These are phyloP conservation scores for Solanum tarijense DNA, from an alignment of 257 asterid species.

Conservation along the genomic window DNA sequence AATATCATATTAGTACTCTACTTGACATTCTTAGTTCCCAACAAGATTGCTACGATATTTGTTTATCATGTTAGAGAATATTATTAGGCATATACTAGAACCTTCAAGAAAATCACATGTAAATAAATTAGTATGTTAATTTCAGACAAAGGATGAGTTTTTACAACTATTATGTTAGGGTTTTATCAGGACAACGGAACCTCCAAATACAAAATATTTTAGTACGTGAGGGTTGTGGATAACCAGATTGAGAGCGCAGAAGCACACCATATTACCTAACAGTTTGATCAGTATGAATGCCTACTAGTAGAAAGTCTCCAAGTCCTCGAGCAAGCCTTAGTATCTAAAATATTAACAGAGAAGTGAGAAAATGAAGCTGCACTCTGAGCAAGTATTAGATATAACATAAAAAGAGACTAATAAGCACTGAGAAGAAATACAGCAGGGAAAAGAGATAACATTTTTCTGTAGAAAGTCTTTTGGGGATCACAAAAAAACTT, in stretches of 20 bases:
- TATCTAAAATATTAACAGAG: conserved; percentile 36
- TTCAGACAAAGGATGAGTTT: not conserved
- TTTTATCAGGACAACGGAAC: not conserved
- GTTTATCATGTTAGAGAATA: not conserved
- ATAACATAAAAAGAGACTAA: not conserved
- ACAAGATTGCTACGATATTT: not conserved
- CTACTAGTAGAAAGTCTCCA: conserved; percentile 98
- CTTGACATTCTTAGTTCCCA: not conserved
- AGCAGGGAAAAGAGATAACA: not conserved
- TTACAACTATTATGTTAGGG: not conserved
- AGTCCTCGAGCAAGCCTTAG: conserved; percentile 91
- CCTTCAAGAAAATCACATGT: not conserved
- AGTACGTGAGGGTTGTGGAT: not conserved
- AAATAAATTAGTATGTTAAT: not conserved
- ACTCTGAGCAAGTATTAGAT: not conserved
- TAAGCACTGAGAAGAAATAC: not conserved
- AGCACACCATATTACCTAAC: conserved; percentile 43
- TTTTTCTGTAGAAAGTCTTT: not conserved
- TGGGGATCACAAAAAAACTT: not conserved
- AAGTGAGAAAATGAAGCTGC: conserved; percentile 2
- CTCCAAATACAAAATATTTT: not conserved
- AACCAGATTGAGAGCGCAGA: not conserved
- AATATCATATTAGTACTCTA: not conserved
- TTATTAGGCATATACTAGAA: not conserved
- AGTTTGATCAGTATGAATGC: conserved; percentile 93